Evolutionary conservation across 108 stramenopile genomes (phyloP).

Genomic region (Cyclotella atomus): DNA sequence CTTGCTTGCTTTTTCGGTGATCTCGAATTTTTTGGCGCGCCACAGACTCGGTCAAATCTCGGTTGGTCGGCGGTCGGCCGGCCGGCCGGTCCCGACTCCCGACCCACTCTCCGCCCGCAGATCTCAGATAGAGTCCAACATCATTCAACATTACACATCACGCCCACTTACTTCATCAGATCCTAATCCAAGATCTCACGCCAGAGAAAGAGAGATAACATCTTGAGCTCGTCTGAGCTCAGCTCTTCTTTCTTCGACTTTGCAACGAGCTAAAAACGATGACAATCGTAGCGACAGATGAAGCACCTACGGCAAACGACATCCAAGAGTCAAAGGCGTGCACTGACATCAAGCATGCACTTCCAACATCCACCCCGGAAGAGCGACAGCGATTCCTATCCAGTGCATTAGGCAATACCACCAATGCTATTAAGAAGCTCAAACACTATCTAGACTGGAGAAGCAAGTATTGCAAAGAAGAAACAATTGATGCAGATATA

Average conservation of each 20-base stretch:
- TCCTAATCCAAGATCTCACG: not conserved
- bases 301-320: not conserved
- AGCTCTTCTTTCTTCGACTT: too few species aligned
- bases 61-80: too few species aligned
- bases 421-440: constrained; percentile 31
- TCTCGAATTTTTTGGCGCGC: not conserved
- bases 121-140: not conserved
- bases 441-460: constrained; percentile 47
- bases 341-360: constrained; percentile 13
- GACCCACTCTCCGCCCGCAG: not conserved
- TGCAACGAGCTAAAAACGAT: too few species aligned
- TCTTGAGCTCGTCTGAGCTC: too few species aligned
- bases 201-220: too few species aligned
- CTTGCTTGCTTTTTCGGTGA: too few species aligned
- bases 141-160: not conserved
- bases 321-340: constrained; percentile 15
- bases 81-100: too few species aligned
- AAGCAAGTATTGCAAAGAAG: constrained; percentile 25
- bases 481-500: constrained; percentile 9
- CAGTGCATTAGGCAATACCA: constrained; percentile 25
- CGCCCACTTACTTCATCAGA: not conserved
- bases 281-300: not conserved
- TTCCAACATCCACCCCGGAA: constrained; percentile 45
- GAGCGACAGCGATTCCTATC: constrained; percentile 42
- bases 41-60: too few species aligned